Conservation (phyloP, 352 stramenopile species). For the Phytophthora fragariae region DNA sequence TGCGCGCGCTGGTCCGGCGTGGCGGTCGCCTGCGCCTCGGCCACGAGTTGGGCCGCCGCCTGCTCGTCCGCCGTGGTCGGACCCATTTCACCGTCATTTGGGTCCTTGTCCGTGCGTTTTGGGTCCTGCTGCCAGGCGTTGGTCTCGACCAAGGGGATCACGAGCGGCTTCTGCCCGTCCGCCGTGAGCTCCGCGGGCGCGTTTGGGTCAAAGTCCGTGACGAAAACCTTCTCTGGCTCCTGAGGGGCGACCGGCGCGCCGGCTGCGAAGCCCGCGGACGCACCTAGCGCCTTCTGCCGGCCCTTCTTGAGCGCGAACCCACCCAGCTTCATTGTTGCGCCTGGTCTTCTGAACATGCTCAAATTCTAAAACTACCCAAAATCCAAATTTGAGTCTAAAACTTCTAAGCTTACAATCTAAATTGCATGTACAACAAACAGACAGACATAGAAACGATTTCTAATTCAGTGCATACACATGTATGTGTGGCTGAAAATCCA, state of each 20-base stretch:
- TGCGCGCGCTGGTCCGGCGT: slow-evolving; percentile 1
- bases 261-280: slow-evolving; percentile 38
- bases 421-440: no score
- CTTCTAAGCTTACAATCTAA: no score
- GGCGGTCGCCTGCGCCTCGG: slow-evolving; percentile 5
- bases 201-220: slow-evolving; percentile 76
- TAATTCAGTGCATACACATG: no score
- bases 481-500: no score
- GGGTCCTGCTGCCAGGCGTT: slow-evolving; percentile 49
- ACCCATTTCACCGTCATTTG: no score
- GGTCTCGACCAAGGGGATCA: slow-evolving; percentile 76
- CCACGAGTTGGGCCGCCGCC: slow-evolving; percentile 36
- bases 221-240: slow-evolving; percentile 60
- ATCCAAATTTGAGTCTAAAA: no score
- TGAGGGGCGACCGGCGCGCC: slow-evolving; percentile 13
- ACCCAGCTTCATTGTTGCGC: slow-evolving; percentile 60
- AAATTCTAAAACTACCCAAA: no score
- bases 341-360: no score
- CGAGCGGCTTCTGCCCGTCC: slow-evolving; percentile 48
- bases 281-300: slow-evolving; percentile 48
- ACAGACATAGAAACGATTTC: no score
- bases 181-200: slow-evolving; percentile 39
- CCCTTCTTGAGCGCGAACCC: slow-evolving; percentile 80
- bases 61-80: slow-evolving; percentile 38
- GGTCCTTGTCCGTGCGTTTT: no score